Evolutionary conservation across 345 rosid genomes (phyloP).

Genomic region (Isatis tinctoria): DNA sequence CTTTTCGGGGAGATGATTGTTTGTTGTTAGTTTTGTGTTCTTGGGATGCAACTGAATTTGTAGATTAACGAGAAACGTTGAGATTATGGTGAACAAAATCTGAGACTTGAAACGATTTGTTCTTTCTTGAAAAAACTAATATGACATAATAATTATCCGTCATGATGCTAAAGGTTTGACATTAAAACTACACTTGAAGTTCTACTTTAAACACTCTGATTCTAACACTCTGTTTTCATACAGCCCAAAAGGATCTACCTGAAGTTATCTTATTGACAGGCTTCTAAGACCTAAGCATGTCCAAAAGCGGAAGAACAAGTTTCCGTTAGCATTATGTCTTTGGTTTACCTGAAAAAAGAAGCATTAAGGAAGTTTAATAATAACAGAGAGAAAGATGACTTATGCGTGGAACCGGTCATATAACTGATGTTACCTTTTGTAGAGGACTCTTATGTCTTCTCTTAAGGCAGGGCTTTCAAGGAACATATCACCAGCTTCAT

Average conservation of each 20-base stretch:
- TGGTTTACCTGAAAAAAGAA: conserved; percentile 10
- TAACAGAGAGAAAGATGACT: background rate
- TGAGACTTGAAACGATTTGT: no score
- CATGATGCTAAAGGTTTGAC: background rate
- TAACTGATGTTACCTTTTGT: conserved; percentile 55
- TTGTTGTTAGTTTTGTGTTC: no score
- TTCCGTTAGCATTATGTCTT: background rate
- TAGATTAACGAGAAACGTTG: background rate
- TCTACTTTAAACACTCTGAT: background rate
- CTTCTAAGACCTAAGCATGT: conserved; percentile 13
- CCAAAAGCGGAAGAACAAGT: conserved; percentile 21
- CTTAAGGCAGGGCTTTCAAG: conserved; percentile 53
- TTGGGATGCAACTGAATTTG: background rate
- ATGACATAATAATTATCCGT: no score
- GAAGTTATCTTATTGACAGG: conserved; percentile 14
- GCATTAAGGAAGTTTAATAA: background rate
- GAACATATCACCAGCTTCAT: conserved; percentile 56
- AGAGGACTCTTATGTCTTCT: conserved; percentile 58
- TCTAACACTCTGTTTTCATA: background rate
- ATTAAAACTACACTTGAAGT: background rate
- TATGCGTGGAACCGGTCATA: background rate
- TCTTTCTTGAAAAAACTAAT: no score
- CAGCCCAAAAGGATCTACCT: conserved; percentile 1
- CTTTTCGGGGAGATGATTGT: no score
- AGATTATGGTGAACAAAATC: background rate